Conservation (phyloP, 2,329 filamentous ascomycete species). For the Anisogramma anomala region DNA sequence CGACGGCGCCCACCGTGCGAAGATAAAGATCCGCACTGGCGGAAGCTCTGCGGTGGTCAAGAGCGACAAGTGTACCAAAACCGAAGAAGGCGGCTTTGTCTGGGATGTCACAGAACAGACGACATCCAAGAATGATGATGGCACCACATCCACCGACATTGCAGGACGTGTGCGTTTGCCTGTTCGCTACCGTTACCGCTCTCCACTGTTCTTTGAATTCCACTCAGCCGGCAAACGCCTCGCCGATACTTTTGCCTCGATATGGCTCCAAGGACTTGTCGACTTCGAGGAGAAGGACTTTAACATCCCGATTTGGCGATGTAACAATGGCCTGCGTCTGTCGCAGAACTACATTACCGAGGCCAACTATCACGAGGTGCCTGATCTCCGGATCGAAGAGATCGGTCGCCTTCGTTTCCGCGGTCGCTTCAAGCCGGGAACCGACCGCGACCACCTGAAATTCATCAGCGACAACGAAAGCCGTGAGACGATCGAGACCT, state of each 20-base stretch:
- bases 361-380: slow-evolving; percentile 55
- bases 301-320: slow-evolving; percentile 85
- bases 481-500: slow-evolving; percentile 86
- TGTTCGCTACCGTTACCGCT: slow-evolving; percentile 81
- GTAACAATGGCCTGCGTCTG: slow-evolving; percentile 60
- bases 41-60: slow-evolving; percentile 65
- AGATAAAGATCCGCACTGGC: slow-evolving; percentile 70
- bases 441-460: slow-evolving; percentile 70
- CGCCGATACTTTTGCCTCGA: slow-evolving; percentile 61
- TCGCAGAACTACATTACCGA: slow-evolving; percentile 89
- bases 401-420: slow-evolving; percentile 72
- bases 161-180: slow-evolving; percentile 52
- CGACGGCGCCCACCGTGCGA: slow-evolving; percentile 53
- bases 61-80: slow-evolving; percentile 47
- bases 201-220: slow-evolving; percentile 82
- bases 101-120: slow-evolving; percentile 38
- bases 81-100: slow-evolving; percentile 42
- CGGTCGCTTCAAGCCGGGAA: slow-evolving; percentile 78
- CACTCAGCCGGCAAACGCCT: slow-evolving; percentile 57
- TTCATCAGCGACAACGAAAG: slow-evolving; percentile 82
- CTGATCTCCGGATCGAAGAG: slow-evolving; percentile 66
- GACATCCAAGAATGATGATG: slow-evolving; percentile 23
- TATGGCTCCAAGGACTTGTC: slow-evolving; percentile 78
- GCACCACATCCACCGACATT: slow-evolving; percentile 16
- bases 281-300: slow-evolving; percentile 70